phyloP scores from a whole-genome alignment of 2,329 filamentous ascomycete species.

The Eutypella sp. region DNA sequence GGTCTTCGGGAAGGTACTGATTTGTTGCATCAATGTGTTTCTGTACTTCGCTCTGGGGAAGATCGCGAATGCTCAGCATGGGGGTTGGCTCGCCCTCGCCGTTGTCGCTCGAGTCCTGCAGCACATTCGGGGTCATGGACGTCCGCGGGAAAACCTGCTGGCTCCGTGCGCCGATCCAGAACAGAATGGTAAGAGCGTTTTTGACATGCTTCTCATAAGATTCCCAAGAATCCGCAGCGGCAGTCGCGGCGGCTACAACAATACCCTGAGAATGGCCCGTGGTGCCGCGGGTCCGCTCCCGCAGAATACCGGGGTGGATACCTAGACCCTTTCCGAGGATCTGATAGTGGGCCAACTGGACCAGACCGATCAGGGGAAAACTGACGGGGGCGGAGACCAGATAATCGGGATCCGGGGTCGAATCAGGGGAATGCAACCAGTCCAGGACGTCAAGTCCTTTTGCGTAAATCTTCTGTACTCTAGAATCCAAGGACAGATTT shows the following conservation, averaged over 20 bases:
- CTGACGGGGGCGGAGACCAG: constrained; percentile 92
- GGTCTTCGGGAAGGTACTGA: constrained; percentile 85
- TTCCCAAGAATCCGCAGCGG: constrained; percentile 89
- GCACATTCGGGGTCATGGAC: constrained; percentile 81
- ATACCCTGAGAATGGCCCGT: constrained; percentile 97
- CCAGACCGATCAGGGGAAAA: constrained; percentile 90
- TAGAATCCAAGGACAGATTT: constrained; percentile 72
- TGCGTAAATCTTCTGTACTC: constrained; percentile 90
- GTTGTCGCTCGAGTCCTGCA: constrained; percentile 89
- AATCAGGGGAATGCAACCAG: constrained; percentile 85
- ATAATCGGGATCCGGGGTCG: constrained; percentile 91
- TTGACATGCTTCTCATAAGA: constrained; percentile 76
- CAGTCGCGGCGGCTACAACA: constrained; percentile 85
- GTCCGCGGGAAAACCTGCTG: constrained; percentile 96
- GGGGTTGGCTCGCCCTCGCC: constrained; percentile 94
- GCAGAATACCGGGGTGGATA: constrained; percentile 80
- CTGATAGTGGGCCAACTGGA: constrained; percentile 92
- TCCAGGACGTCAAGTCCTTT: constrained; percentile 94
- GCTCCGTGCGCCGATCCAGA: constrained; percentile 97
- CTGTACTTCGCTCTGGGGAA: constrained; percentile 82
- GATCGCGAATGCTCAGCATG: constrained; percentile 95
- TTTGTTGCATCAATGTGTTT: constrained; percentile 97
- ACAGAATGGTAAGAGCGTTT: constrained; percentile 84
- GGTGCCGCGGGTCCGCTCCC: constrained; percentile 78
- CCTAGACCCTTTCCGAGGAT: constrained; percentile 91